A percentile compares a stretch with the other conserved stretches of the same genome.
phyloP scores from a whole-genome alignment of 2,329 filamentous ascomycete genomes.

The Xylariaceae sp. region DNA sequence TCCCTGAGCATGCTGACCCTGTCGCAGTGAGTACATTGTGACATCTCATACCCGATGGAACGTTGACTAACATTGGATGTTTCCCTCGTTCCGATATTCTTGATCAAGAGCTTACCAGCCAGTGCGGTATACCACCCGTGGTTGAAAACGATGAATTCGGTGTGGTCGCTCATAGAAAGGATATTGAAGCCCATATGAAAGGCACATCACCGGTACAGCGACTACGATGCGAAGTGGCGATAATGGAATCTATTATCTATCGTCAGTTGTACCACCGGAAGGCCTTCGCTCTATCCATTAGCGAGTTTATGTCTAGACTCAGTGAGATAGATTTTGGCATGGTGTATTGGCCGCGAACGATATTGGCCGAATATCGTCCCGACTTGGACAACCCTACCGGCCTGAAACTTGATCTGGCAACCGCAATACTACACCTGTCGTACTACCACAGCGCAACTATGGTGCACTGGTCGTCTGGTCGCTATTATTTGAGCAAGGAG shows the following conservation, averaged over 20 bases:
- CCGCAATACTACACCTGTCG: conserved; percentile 1
- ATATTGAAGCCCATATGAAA: conserved; percentile 1
- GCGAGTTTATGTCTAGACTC: conserved; percentile 1
- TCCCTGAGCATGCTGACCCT: too few species aligned
- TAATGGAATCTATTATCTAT: conserved; percentile 3
- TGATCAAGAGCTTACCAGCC: conserved; percentile 2
- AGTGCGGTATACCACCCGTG: conserved; percentile 2
- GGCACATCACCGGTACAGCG: conserved; percentile 1
- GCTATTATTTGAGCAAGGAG: background rate
- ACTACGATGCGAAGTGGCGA: conserved; percentile 1
- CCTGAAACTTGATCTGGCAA: background rate
- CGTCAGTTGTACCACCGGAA: conserved; percentile 6
- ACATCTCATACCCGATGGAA: too few species aligned
- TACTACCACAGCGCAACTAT: conserved; percentile 6
- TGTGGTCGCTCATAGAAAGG: background rate
- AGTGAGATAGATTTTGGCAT: background rate
- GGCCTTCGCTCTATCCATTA: background rate
- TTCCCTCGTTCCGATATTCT: conserved; percentile 11
- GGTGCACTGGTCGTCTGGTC: conserved; percentile 7
- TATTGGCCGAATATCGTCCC: background rate
- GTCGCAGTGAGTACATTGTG: too few species aligned
- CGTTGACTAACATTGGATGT: too few species aligned
- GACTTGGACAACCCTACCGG: background rate
- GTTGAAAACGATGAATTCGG: conserved; percentile 6
- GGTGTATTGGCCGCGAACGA: conserved; percentile 1